A percentile compares a stretch with the other conserved stretches of the same genome.
Conservation (phyloP, 306 rosid species). For the Mimosa bimucronata region DNA sequence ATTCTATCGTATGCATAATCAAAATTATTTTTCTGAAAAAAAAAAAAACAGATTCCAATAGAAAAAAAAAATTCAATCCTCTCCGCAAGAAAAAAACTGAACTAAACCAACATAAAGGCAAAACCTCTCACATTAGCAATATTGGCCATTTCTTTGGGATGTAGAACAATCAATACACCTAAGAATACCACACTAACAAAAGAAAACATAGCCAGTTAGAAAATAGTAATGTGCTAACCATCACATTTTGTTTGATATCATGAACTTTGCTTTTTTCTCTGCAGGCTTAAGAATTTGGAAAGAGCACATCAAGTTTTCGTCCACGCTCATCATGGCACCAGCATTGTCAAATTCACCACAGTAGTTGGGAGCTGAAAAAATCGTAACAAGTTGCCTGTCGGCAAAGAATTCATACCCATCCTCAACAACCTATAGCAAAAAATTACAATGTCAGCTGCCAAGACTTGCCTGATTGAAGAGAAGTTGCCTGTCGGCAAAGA, state of each 20-base stretch:
- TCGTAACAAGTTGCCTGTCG: slow-evolving; percentile 24
- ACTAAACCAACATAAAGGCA: not conserved
- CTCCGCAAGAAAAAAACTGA: not conserved
- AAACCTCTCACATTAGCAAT: not conserved
- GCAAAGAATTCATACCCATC: slow-evolving; percentile 28
- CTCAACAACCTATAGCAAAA: slow-evolving; percentile 21
- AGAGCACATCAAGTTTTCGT: slow-evolving; percentile 26
- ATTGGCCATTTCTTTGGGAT: not conserved
- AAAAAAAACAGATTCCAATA: not conserved
- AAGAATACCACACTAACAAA: not conserved
- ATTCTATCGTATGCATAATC: not conserved
- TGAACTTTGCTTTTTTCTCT: slow-evolving; percentile 17
- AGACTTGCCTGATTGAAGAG: too few relatives aligned
- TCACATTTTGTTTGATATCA: slow-evolving; percentile 25
- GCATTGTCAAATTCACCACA: slow-evolving; percentile 29
- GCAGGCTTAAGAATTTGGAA: slow-evolving; percentile 28
- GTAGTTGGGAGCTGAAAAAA: slow-evolving; percentile 30
- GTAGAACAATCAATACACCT: not conserved
- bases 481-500: too few relatives aligned
- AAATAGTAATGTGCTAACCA: slow-evolving; percentile 13
- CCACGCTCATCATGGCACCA: slow-evolving; percentile 30
- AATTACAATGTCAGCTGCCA: slow-evolving; percentile 3
- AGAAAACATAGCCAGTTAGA: not conserved
- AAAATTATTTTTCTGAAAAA: not conserved
- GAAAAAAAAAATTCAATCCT: not conserved